Percentiles rank a stretch among this genome's conserved stretches.
Conservation (phyloP, 176 grass and related monocot genomes). For the Dactylis glomerata region DNA sequence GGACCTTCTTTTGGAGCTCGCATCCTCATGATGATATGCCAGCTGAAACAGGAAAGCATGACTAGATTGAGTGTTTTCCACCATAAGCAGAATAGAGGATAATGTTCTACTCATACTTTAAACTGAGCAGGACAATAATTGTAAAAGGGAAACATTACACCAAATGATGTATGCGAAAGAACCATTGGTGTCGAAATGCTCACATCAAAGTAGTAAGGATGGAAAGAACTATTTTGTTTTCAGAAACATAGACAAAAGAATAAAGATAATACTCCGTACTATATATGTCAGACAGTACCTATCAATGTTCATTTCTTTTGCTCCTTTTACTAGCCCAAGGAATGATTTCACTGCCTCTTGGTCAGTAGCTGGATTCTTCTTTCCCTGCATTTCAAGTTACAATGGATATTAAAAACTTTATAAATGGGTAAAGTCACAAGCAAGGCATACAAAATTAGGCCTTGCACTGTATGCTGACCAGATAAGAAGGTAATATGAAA, state of each 20-base stretch:
- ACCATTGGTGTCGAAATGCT: neutral
- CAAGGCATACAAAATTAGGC: neutral
- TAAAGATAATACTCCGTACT: neutral
- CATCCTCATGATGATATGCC: conserved; percentile 99
- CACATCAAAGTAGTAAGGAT: neutral
- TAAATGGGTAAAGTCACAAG: neutral
- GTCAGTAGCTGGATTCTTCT: conserved; percentile 90
- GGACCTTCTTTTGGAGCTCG: conserved; percentile 53
- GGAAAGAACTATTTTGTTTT: neutral
- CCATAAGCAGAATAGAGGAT: neutral
- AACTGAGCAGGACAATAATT: neutral
- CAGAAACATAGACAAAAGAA: neutral
- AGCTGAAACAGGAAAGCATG: conserved; percentile 51
- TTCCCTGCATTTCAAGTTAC: conserved; percentile 69
- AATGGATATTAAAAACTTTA: neutral
- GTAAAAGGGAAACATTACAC: neutral
- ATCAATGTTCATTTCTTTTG: conserved; percentile 82
- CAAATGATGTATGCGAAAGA: conserved; percentile 2
- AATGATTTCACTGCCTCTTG: conserved; percentile 62
- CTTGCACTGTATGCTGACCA: neutral
- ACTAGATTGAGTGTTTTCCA: conserved; percentile 2
- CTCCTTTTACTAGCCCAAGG: conserved; percentile 54
- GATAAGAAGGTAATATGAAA: neutral
- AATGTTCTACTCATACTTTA: conserved; percentile 2
- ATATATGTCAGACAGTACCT: conserved; percentile 37